Evolutionary conservation across 2,329 filamentous ascomycete species (phyloP), one percentile per base, ranked within the genome.

Genomic region (Rugonectria rugulosa): DNA sequence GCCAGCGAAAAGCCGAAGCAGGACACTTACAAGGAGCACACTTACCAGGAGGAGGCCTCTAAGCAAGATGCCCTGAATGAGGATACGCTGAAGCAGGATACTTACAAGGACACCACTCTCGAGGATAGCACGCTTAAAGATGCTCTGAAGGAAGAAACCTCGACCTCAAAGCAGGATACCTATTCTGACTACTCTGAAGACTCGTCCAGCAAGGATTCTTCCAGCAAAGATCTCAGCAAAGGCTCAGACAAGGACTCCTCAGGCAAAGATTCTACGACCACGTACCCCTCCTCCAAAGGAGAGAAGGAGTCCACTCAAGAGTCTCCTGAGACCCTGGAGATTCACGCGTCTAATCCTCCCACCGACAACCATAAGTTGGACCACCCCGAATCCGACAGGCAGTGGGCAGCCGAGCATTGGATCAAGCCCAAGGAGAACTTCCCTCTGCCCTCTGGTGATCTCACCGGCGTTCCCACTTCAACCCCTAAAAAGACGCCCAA

Each of bases 401-500:
- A 60, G 31, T 55, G 63, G n/a, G 55, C 46, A 3, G 67, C 67
- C 36, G 73, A 87, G 24, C 88, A 92, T 67, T 98, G 94, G 94
- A 76, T 77, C 52, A 91, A 88, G 71, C 81, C 85, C 59, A 77
- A 80, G 3, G 92, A 96, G 71, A 82, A 89, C 69, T 98, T 90
- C 74, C 93, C 95, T 1, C 75, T 98, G 3, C 79, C 87, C 7
- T 74, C 81, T 3, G 84, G 87, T 54, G 88, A 89, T 15, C 78
- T 96, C 50, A 92, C 93, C 54, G 79, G 80, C 38, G 80, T 98
- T 24, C 95, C 95, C 2, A 88, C 86, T 2, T 90, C 87, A 36
- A 81, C 81, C 21, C 82, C 91, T 3, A 87, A 86, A 67, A 64
- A 80, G 3, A 88, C 97, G 14, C 91, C 92, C 2, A 85, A 81